Base-by-base conservation (phyloP, 306 rosid genomes). In the Lagenaria siceraria region DNA sequence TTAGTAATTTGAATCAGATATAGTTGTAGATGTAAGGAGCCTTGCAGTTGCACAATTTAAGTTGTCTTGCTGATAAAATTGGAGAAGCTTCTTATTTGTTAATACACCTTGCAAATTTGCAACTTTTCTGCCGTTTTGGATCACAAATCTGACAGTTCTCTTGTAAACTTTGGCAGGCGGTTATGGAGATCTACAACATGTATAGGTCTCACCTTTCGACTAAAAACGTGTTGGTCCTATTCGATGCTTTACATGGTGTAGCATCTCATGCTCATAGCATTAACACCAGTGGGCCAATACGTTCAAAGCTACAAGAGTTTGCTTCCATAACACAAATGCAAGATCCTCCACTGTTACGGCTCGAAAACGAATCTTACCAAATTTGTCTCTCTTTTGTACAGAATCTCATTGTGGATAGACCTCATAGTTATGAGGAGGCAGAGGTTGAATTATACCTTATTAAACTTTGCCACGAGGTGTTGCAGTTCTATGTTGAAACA, bases 291-390 rank as follows among this genome's bases (percentile, higher is more conserved):
- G 56, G 74, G 69, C 29, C 78, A 21, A 68, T 92, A 72, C 98
- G 98, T 58, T 85, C 97, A 77, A 92, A 85, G 90, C 93, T 96
- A 72, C 98, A 85, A 82, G 99, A 96, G 82, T 89, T 90, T 79
- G 93, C 94, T 70, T 69, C 99, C 24, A 71, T 96, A 83, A 89
- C 97, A 56, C 98, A 96, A 86, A 96, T 96, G 98, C 99, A 92
- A 85, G 99, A 96, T 77, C 99, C 99, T 48, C 99, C 99, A 12
- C 80, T 96, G 65, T 82, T 96, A 76, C 99, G 99, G 24, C 95
- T 96, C 24, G 99, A 96, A 83, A 96, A 89, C 6, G 99, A 92
- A 72, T 86, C 99, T 2, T 96, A 89, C 86, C 98, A 96, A 85
- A 85, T 81, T 63, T 92, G 98, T 89, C 97, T 96, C 75, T 87